A percentile compares a stretch with the other conserved stretches of the same genome.
Conservation (phyloP, 2,329 filamentous ascomycete species). For the Microsporum audouinii region DNA sequence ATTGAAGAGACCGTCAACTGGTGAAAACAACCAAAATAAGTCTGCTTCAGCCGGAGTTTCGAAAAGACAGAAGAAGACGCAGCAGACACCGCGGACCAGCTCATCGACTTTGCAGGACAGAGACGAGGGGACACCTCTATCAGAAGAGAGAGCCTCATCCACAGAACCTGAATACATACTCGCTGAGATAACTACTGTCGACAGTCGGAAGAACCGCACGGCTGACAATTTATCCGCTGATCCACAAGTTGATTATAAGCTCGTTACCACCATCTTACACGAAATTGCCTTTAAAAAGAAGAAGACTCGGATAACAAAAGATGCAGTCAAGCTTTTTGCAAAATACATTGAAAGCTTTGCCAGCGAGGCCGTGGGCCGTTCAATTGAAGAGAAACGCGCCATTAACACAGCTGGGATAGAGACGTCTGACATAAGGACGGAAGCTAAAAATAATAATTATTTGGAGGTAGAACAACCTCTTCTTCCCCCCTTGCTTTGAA, state of each 20-base stretch:
- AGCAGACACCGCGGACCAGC: neutral
- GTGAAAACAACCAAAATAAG: neutral
- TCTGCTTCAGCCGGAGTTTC: neutral
- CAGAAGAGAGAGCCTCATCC: constrained; percentile 20
- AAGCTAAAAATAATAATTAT: neutral
- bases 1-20: neutral
- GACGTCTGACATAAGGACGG: neutral
- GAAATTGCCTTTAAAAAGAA: constrained; percentile 66
- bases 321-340: constrained; percentile 63
- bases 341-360: constrained; percentile 90
- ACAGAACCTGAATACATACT: constrained; percentile 35
- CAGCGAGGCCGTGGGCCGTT: constrained; percentile 71
- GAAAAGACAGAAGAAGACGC: neutral
- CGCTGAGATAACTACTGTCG: constrained; percentile 29
- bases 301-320: constrained; percentile 60
- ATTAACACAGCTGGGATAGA: constrained; percentile 21
- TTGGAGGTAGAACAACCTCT: neutral
- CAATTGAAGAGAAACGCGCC: constrained; percentile 55
- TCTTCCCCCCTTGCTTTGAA: neutral
- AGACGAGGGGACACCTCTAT: constrained; percentile 1
- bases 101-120: neutral
- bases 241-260: constrained; percentile 51
- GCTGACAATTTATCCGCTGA: constrained; percentile 20
- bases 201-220: constrained; percentile 12
- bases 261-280: constrained; percentile 67